Base-by-base conservation (phyloP, 75 land plant genomes). In the Picea sitchensis region DNA sequence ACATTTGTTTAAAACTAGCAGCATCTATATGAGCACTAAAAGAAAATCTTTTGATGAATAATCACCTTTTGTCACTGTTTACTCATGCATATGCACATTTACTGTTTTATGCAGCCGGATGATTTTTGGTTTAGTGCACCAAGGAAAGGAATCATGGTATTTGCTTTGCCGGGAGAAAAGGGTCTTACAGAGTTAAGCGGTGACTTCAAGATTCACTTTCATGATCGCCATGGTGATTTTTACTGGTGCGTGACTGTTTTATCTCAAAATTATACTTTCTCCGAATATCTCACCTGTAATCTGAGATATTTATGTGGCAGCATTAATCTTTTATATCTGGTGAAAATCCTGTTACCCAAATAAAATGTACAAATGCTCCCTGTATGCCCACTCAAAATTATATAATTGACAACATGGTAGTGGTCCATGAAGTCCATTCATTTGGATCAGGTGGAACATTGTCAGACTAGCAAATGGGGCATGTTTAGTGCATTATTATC, bases 181-280 rank as follows among this genome's bases (percentile, higher is more conserved):
- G 99, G 99, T 77, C 83, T 97, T 59, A 84, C 98, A 23, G 96
- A 95, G 80, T 80, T 98, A 68, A 77, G 80, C 80, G 98, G 99
- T 26, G 99, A 98, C 77, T 98, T 98, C 82, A 98, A 95, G 85
- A 71, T 98, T 64, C 90, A 87, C 65, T 98, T 98, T 84, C 96
- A 90, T 78, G 98, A 95, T 81, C 89, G 98, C n/a, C 98, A 93
- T 85, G 98, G 99, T 80, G 99, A 98, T 80, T 98, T 98, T 78
- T 98, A 98, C 83, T 95, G 96, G 99, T 98, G 36, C 44, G 82
- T 75, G 26, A 31, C 30, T 58, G 2, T 30, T 20, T 30, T 41
- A 41, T 62, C 12, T 59, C 51, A 44, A 20, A 71, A 71, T 44
- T 41, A 44, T 44, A 44, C n/a, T 38, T 71, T n/a, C 11, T 71